Conservation (phyloP, 768 basidiomycete species). For the Hemileccinum impolitum region DNA sequence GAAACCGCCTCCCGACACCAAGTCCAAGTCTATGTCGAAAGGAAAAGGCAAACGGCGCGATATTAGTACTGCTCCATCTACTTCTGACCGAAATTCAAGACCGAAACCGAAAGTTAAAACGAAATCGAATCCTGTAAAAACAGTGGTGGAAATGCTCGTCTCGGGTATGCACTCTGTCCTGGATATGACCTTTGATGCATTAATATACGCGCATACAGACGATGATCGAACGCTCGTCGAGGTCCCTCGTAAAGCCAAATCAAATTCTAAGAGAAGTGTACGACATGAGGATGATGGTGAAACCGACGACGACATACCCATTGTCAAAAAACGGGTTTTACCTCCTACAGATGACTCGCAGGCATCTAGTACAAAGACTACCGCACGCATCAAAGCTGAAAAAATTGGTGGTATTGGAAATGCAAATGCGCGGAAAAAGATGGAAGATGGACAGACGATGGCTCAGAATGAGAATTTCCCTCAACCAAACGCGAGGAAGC, state of each 20-base stretch:
- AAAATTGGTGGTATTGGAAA: background rate
- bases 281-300: slow-evolving; percentile 1
- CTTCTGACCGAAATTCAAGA: background rate
- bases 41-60: slow-evolving; percentile 4
- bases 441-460: background rate
- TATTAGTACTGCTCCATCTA: background rate
- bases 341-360: background rate
- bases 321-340: background rate
- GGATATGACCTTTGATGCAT: background rate
- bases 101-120: slow-evolving; percentile 1
- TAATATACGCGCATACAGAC: slow-evolving; percentile 14
- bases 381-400: background rate
- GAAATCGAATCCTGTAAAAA: slow-evolving; percentile 7
- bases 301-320: slow-evolving; percentile 1
- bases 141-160: slow-evolving; percentile 4
- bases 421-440: slow-evolving; percentile 2
- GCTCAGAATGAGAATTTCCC: background rate
- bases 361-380: background rate
- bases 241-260: slow-evolving; percentile 12
- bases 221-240: slow-evolving; percentile 29
- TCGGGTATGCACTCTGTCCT: slow-evolving; percentile 12
- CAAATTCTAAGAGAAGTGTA: background rate
- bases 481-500: slow-evolving; percentile 5
- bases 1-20: background rate
- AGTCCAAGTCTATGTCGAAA: slow-evolving; percentile 7